A percentile compares a stretch with the other conserved stretches of the same genome.
phyloP scores from a whole-genome alignment of 352 stramenopile genomes.

The Pythium oligandrum region DNA sequence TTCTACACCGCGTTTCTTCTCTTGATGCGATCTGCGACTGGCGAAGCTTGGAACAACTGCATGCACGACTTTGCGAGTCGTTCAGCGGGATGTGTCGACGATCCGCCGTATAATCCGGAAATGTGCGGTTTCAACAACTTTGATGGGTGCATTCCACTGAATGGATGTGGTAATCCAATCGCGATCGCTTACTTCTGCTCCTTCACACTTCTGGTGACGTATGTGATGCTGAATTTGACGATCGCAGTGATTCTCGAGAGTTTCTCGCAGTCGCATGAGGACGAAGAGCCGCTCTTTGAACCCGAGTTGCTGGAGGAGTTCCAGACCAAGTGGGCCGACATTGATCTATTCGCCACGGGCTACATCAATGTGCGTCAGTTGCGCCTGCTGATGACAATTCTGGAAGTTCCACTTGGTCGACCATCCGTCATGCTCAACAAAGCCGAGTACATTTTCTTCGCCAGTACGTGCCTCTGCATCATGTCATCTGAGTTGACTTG shows the following conservation, averaged over 20 bases:
- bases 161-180: constrained; percentile 70
- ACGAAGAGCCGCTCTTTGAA: constrained; percentile 87
- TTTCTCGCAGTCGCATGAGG: constrained; percentile 81
- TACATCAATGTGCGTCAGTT: constrained; percentile 81
- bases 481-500: constrained; percentile 1
- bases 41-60: constrained; percentile 92
- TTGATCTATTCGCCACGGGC: constrained; percentile 82
- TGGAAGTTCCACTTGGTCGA: constrained; percentile 74
- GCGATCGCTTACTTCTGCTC: constrained; percentile 71
- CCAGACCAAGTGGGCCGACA: constrained; percentile 82
- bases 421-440: constrained; percentile 37
- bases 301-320: constrained; percentile 88
- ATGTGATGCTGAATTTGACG: constrained; percentile 93
- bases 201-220: constrained; percentile 92
- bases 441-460: constrained; percentile 46
- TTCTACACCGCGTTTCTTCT: constrained; percentile 90
- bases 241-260: constrained; percentile 92
- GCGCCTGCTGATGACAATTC: constrained; percentile 61
- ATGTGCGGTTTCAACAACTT: constrained; percentile 77
- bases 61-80: constrained; percentile 82
- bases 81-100: constrained; percentile 46
- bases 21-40: constrained; percentile 87
- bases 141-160: constrained; percentile 58
- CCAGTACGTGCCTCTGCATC: constrained; percentile 30
- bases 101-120: constrained; percentile 45